Conservation (phyloP, 2,329 filamentous ascomycete species). For the Neobulgaria alba region DNA sequence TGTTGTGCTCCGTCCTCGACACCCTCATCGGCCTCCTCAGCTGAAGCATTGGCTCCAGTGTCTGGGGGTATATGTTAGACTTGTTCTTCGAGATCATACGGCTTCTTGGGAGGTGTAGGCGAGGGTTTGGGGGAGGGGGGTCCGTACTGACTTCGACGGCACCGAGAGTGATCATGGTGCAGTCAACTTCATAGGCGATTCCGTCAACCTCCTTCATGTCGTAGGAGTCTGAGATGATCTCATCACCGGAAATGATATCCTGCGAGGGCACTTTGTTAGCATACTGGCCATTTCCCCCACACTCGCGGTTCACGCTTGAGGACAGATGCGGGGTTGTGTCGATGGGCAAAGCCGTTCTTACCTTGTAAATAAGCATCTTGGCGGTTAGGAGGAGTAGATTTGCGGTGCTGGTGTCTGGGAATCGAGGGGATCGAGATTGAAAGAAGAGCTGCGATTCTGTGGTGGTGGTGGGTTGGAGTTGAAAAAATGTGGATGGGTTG, state of each 20-base stretch:
- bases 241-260: slow-evolving; percentile 85
- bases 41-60: slow-evolving; percentile 92
- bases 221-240: slow-evolving; percentile 95
- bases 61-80: slow-evolving; percentile 40
- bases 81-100: neutral
- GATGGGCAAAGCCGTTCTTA: slow-evolving; percentile 30
- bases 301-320: neutral
- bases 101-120: neutral
- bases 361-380: slow-evolving; percentile 70
- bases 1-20: slow-evolving; percentile 60
- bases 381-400: slow-evolving; percentile 23
- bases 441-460: slow-evolving; percentile 1
- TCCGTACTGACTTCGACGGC: slow-evolving; percentile 59
- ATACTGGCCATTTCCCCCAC: slow-evolving; percentile 2
- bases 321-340: slow-evolving; percentile 2
- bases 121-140: too few species aligned
- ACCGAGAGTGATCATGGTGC: slow-evolving; percentile 77
- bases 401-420: slow-evolving; percentile 8
- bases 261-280: slow-evolving; percentile 37
- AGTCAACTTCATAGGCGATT: slow-evolving; percentile 84
- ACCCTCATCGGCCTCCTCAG: slow-evolving; percentile 75
- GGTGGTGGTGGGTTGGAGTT: slow-evolving; percentile 6
- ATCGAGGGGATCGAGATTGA: neutral
- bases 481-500: neutral
- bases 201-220: slow-evolving; percentile 72